These are phyloP conservation scores for Angomonas deanei DNA, from an alignment of 208 protist species.

Conservation along the genomic window DNA sequence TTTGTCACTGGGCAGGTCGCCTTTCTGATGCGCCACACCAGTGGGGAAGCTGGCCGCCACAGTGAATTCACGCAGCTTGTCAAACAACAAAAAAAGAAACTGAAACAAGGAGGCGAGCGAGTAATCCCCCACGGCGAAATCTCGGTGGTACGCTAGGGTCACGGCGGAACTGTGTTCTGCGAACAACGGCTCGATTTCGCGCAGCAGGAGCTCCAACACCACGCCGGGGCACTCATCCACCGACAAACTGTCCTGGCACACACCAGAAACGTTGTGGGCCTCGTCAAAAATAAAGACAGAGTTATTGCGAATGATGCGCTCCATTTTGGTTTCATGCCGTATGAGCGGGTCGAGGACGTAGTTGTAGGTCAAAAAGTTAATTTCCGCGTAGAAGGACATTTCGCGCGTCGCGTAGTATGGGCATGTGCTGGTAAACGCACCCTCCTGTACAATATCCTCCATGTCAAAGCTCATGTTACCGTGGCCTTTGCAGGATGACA, in stretches of 20 bases:
- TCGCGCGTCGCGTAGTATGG: conserved; percentile 93
- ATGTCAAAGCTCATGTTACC: conserved; percentile 73
- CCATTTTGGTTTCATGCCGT: conserved; percentile 78
- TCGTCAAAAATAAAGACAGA: conserved; percentile 95
- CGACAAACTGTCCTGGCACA: conserved; percentile 67
- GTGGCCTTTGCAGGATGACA: conserved; percentile 19
- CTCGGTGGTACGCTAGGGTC: conserved; percentile 37
- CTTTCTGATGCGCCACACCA: neutral
- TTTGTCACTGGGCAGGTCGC: no score
- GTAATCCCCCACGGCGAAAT: conserved; percentile 3
- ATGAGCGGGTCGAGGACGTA: conserved; percentile 95
- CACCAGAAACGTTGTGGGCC: conserved; percentile 89
- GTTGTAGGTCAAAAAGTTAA: conserved; percentile 97
- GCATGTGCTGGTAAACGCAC: conserved; percentile 64
- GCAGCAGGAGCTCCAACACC: conserved; percentile 33
- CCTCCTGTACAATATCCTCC: conserved; percentile 88
- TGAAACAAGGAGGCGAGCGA: conserved; percentile 11
- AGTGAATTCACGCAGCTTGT: conserved; percentile 51
- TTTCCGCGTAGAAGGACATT: conserved; percentile 73
- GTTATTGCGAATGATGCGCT: conserved; percentile 30
- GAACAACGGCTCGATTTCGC: conserved; percentile 39
- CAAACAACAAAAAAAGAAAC: neutral
- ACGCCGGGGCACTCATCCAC: conserved; percentile 18
- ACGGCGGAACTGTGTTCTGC: neutral
- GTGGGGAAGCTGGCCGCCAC: conserved; percentile 26